Conservation (phyloP, 768 basidiomycete genomes). For the Boletellus sp. region DNA sequence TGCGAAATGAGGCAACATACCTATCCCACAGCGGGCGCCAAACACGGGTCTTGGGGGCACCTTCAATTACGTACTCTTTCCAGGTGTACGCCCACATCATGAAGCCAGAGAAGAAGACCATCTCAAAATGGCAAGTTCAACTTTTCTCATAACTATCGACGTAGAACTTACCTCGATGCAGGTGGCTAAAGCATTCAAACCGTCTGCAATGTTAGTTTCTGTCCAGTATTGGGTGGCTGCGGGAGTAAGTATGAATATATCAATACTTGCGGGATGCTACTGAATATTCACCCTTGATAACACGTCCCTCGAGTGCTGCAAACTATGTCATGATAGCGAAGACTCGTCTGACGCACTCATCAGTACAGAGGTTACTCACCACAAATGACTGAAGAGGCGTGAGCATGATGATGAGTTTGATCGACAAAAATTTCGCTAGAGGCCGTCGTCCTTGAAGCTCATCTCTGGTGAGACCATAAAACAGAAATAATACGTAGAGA, state of each 20-base stretch:
- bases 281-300: constrained; percentile 54
- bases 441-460: constrained; percentile 77
- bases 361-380: constrained; percentile 39
- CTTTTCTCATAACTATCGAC: background rate
- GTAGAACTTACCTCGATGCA: constrained; percentile 66
- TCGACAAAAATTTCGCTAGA: constrained; percentile 79
- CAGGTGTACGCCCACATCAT: constrained; percentile 85
- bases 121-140: constrained; percentile 40
- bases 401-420: constrained; percentile 85
- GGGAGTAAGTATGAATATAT: background rate
- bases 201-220: constrained; percentile 76
- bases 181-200: constrained; percentile 75
- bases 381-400: constrained; percentile 85
- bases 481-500: constrained; percentile 78
- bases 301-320: constrained; percentile 55
- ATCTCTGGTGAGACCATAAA: constrained; percentile 77
- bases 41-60: constrained; percentile 47
- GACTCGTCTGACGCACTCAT: background rate
- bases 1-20: constrained; percentile 17
- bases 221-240: constrained; percentile 81
- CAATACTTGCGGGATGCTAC: background rate
- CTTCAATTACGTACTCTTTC: constrained; percentile 58
- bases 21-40: constrained; percentile 71
- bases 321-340: constrained; percentile 44
- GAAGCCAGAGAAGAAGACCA: constrained; percentile 72